Evolutionary conservation across 352 stramenopile species (phyloP).

Genomic region (Thraustochytrium sp.): DNA sequence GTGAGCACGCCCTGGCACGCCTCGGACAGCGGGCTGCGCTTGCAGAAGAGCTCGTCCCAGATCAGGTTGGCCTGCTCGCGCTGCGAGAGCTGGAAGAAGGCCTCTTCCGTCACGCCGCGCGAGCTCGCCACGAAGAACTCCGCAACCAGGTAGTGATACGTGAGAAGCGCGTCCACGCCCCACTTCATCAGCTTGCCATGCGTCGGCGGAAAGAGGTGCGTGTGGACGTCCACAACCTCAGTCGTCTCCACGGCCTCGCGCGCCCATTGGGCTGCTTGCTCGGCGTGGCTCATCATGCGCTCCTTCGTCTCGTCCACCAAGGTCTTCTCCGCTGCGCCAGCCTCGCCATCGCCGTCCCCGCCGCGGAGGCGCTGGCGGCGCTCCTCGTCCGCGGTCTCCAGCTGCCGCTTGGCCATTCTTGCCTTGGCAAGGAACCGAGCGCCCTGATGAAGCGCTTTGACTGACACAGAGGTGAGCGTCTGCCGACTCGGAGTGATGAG

Average conservation of each 20-base stretch:
- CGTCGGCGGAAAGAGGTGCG: constrained; percentile 80
- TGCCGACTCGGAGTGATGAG: no score
- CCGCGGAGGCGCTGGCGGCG: no score
- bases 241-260: not conserved
- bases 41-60: constrained; percentile 80
- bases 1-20: constrained; percentile 80
- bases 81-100: constrained; percentile 71
- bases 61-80: constrained; percentile 72
- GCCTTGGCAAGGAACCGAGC: no score
- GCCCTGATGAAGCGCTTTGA: no score
- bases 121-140: constrained; percentile 71
- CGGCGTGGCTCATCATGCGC: not conserved
- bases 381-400: no score
- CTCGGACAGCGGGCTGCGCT: constrained; percentile 76
- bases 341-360: no score
- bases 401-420: no score
- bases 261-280: not conserved
- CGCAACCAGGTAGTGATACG: constrained; percentile 89
- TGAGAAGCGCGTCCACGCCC: constrained; percentile 86
- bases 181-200: constrained; percentile 82
- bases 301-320: no score
- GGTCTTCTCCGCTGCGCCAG: no score
- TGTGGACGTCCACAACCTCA: constrained; percentile 69
- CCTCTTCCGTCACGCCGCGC: constrained; percentile 60
- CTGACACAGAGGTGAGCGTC: no score